Evolutionary conservation across 2,329 filamentous ascomycete species (phyloP).

Genomic region (Magnaporthiopsis poae): DNA sequence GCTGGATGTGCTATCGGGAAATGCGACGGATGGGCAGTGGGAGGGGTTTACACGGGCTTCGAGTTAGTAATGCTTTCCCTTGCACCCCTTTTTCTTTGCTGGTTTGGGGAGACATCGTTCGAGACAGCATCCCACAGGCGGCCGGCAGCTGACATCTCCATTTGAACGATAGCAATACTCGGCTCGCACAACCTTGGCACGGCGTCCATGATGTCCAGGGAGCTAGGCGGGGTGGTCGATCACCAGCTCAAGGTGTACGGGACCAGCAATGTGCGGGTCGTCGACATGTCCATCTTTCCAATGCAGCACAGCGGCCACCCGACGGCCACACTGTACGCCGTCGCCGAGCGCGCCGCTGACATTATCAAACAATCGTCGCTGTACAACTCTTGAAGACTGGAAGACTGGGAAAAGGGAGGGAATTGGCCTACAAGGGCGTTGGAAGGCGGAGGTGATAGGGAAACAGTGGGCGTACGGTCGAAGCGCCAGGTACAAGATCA

Average conservation of each 20-base stretch:
- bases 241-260: conserved; percentile 30
- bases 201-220: conserved; percentile 28
- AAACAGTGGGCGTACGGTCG: no score
- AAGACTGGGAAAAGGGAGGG: no score
- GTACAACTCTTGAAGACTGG: not conserved
- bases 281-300: conserved; percentile 33
- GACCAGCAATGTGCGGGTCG: conserved; percentile 30
- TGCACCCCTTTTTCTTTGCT: not conserved
- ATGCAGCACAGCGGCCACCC: conserved; percentile 26
- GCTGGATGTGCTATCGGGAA: conserved; percentile 22
- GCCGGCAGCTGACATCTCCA: conserved; percentile 29
- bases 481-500: no score
- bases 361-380: conserved; percentile 9
- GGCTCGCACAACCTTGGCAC: conserved; percentile 27
- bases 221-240: conserved; percentile 31
- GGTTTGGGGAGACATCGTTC: no score
- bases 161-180: conserved; percentile 28
- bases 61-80: conserved; percentile 16
- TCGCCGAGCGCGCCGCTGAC: conserved; percentile 30
- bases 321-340: conserved; percentile 37
- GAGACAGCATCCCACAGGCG: no score
- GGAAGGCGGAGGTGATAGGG: no score
- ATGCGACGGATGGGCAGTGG: conserved; percentile 20
- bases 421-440: no score
- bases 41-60: not conserved